Percentiles rank a stretch among this genome's conserved stretches.
These are phyloP conservation scores for Chaetothyriales sp. DNA, from an alignment of 2,329 filamentous ascomycete genomes.

Conservation along the genomic window DNA sequence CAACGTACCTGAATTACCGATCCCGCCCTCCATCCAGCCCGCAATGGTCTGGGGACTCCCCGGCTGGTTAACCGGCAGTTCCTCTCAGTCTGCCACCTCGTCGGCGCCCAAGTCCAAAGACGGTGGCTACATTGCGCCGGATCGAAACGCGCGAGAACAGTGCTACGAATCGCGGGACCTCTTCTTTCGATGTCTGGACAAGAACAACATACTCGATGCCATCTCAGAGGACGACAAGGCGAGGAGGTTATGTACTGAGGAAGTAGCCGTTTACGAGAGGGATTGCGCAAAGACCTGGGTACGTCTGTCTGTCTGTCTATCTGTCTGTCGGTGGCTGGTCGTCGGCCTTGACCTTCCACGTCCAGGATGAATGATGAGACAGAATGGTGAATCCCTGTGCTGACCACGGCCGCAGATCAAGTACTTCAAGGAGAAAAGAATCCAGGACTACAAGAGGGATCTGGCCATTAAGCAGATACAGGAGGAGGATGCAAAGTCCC, in stretches of 20 bases:
- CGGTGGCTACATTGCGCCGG: constrained; percentile 62
- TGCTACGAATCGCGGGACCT: constrained; percentile 84
- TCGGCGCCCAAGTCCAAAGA: constrained; percentile 35
- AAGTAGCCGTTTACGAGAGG: constrained; percentile 56
- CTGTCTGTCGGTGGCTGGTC: neutral
- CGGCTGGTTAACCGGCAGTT: constrained; percentile 14
- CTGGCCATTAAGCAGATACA: constrained; percentile 61
- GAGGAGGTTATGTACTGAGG: constrained; percentile 42
- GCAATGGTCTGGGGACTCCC: constrained; percentile 16
- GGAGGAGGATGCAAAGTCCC: constrained; percentile 53
- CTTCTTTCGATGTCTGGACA: constrained; percentile 80
- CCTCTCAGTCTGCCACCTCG: constrained; percentile 15
- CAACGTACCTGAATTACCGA: neutral
- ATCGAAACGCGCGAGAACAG: constrained; percentile 59
- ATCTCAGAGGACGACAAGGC: constrained; percentile 43
- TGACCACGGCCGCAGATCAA: constrained; percentile 47
- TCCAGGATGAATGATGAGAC: too few relatives aligned
- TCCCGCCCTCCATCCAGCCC: neutral
- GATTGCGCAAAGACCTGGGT: constrained; percentile 89
- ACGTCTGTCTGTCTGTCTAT: constrained; percentile 24
- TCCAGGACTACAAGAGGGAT: constrained; percentile 80
- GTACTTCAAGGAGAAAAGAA: constrained; percentile 94
- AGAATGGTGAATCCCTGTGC: neutral
- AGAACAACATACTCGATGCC: constrained; percentile 63
- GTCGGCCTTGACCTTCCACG: too few relatives aligned